Base-by-base conservation (phyloP, 2,329 filamentous ascomycete species). In the Myrmaecium sp. region DNA sequence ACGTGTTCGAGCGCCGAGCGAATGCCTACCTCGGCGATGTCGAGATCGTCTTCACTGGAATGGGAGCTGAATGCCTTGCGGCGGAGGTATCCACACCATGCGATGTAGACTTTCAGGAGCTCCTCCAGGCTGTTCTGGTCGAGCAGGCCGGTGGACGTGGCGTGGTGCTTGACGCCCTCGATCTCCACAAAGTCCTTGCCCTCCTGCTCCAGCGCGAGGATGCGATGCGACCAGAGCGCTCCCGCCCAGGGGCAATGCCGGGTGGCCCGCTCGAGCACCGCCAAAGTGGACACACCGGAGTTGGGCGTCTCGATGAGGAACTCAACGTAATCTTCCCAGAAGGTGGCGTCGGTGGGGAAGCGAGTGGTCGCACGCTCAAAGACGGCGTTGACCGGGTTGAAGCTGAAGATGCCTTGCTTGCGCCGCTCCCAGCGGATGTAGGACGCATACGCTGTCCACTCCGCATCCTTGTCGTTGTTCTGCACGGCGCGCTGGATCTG, bases 191-290 rank as follows among this genome's bases (percentile, higher is more conserved):
- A 93, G 0, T 75, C 63, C 35, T 74, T 66, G 17, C 69, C 68
- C 33, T 80, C 75, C 23, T 80, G 69, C 52, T 95, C 89, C 3
- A 82, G 79, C 12, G 74, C 76, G 27, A 94, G 55, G 14, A 98
- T 75, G 36, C 84, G 84, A 37, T 86, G 74, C 5, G 81, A 80
- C 89, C 89, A 98, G 5, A 98, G 63, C 15, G 69, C 65, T 10
- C 89, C 89, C 5, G 83, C 91, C 77, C 83, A 92, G 2, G 89
- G 84, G 40, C 86, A 93, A 51, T 95, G 89, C 22, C 74, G 69
- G 6, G 84, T 89, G 8, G 82, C 83, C 36, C 83, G 69, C 40
- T 82, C 74, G 3, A 91, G 61, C 5, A 86, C 66, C 24, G 80
- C 67, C 6, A 92, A 63, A 19, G 78, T 49, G 6, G 58, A 53